phyloP scores from a whole-genome alignment of 176 grass and related monocot species.

The Ensete glaucum region DNA sequence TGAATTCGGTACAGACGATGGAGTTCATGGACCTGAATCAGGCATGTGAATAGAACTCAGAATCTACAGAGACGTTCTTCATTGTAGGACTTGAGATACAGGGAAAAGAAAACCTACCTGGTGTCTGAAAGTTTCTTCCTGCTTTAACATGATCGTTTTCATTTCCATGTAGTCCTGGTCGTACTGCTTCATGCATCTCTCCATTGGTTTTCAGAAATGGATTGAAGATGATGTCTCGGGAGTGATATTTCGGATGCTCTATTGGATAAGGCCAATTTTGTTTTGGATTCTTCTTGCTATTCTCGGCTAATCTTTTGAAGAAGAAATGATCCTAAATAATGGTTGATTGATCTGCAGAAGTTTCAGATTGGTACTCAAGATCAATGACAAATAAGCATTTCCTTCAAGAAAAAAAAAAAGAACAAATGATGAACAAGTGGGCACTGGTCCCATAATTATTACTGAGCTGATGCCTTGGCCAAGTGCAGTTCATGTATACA shows the following conservation, averaged over 20 bases:
- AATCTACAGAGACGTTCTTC: not conserved
- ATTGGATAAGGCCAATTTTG: not conserved
- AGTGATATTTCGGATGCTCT: not conserved
- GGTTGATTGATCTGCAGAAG: not conserved
- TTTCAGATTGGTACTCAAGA: not conserved
- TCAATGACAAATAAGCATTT: no score
- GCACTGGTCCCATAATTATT: no score
- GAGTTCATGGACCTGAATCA: conserved; percentile 51
- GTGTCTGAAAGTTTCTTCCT: conserved; percentile 64
- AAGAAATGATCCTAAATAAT: not conserved
- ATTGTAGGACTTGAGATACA: not conserved
- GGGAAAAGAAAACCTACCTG: conserved; percentile 36
- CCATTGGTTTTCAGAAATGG: conserved; percentile 2
- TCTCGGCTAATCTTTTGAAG: not conserved
- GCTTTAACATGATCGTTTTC: conserved; percentile 59
- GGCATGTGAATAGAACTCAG: not conserved
- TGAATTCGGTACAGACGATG: conserved; percentile 53
- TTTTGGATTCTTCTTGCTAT: not conserved
- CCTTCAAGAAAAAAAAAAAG: no score
- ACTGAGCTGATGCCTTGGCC: no score
- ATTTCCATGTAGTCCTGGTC: conserved; percentile 55
- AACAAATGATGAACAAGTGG: no score
- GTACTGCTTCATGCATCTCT: not conserved
- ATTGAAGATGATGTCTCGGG: not conserved
- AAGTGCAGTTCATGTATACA: no score